These are phyloP conservation scores for Daedalea quercina DNA, from an alignment of 768 basidiomycete genomes.

Conservation along the genomic window DNA sequence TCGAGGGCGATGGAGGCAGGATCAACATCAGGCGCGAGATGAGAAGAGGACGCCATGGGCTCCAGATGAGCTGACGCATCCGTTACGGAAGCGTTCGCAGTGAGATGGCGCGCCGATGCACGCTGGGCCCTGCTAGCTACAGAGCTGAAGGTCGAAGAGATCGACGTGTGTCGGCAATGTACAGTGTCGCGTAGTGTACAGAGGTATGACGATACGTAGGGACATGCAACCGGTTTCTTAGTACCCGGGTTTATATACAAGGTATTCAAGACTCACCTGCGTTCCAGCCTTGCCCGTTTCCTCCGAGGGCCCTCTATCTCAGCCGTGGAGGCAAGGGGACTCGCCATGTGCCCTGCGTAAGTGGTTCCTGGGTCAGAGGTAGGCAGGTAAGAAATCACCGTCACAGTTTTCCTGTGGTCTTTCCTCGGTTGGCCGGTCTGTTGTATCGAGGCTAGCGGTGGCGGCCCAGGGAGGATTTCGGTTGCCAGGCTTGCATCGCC, in stretches of 20 bases:
- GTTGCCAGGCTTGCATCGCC: conserved; percentile 79
- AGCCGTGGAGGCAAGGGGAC: conserved; percentile 41
- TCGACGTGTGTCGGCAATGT: not conserved
- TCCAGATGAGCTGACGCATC: conserved; percentile 13
- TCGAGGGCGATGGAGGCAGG: conserved; percentile 46
- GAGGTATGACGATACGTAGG: not conserved
- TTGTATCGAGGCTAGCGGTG: conserved; percentile 63
- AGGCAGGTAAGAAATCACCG: conserved; percentile 73
- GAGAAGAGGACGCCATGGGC: conserved; percentile 32
- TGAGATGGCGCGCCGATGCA: conserved; percentile 20
- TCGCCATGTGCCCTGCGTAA: conserved; percentile 70
- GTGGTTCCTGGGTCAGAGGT: conserved; percentile 84
- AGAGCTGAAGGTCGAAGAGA: conserved; percentile 1
- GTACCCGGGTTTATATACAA: not conserved
- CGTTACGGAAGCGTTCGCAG: conserved; percentile 7
- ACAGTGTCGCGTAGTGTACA: not conserved
- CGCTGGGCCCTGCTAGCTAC: conserved; percentile 20
- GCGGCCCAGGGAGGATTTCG: conserved; percentile 86
- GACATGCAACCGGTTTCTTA: not conserved
- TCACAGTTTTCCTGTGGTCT: conserved; percentile 72
- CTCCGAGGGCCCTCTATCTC: conserved; percentile 60
- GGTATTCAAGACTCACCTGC: conserved; percentile 47
- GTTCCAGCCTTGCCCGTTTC: conserved; percentile 69
- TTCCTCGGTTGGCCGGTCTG: conserved; percentile 55
- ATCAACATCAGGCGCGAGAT: conserved; percentile 49